Evolutionary conservation across 768 basidiomycete species (phyloP), one percentile per base, ranked within the genome.

Genomic region (Leccinum boreale): DNA sequence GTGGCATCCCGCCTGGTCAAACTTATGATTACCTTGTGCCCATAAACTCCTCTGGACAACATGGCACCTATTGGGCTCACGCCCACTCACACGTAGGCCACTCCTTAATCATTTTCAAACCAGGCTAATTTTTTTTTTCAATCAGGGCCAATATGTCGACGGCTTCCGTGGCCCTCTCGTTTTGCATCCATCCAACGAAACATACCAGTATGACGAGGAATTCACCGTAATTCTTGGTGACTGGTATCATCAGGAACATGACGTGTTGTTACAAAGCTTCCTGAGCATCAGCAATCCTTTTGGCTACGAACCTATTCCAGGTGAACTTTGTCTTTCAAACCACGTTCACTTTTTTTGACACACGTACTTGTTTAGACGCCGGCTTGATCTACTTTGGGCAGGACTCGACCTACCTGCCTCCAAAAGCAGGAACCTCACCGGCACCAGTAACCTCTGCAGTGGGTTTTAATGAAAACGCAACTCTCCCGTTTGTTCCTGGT

Each of bases 231-330:
- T 94, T 58, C 76, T 98, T 1, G 82, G 85, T 5, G 95, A 98
- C 70, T 98, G 96, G 95, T 98, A 98, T 68, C 93, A 97, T 68
- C 70, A 85, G 6, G 78, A 92, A 69, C 90, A 93, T 58, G 49
- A 73, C 1, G 77, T 72, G 9, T 81, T 96, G 33, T 51, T 90
- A 52, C 70, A 84, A 24, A 70, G 81, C 33, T 95, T 92, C 72
- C 74, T 94, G 68, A 87, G 72, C 67, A 78, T 85, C 44, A 75
- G 80, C 8, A 90, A 96, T 70, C 94, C 94, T 0, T 82, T 81
- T 23, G 94, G 94, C 19, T 85, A 86, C 0, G 94, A 98, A 67
- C 94, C 94, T 21, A 81, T 96, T 14, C 94, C 94, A n/a, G 80
- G 91, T 87, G 60, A 56, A 77, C 64, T 14, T 31, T 2, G 8